Percentiles rank a stretch among this genome's conserved stretches.
phyloP scores from a whole-genome alignment of 1,284 basidiomycete species.

The Trametes versicolor region DNA sequence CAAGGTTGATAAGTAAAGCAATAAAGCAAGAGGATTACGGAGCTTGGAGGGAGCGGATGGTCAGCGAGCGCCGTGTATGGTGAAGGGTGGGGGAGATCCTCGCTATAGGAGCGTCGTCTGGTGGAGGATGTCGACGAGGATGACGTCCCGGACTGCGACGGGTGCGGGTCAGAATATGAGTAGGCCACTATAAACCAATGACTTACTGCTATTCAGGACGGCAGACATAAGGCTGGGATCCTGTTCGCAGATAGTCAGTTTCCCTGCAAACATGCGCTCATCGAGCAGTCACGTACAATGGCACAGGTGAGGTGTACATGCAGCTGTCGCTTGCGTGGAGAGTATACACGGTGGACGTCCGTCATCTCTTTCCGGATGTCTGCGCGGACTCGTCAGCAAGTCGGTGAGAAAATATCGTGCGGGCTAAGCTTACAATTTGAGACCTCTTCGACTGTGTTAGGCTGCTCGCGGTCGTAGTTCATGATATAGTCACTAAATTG shows the following conservation, averaged over 20 bases:
- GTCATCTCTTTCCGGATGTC: slow-evolving; percentile 62
- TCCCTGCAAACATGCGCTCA: background rate
- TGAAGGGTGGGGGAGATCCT: background rate
- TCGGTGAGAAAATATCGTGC: background rate
- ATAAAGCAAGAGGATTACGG: slow-evolving; percentile 23
- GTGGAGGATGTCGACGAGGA: slow-evolving; percentile 38
- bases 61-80: background rate
- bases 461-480: slow-evolving; percentile 54
- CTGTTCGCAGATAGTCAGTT: slow-evolving; percentile 13
- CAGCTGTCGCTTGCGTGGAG: slow-evolving; percentile 56
- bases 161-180: background rate
- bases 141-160: slow-evolving; percentile 53
- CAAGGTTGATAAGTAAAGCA: slow-evolving; percentile 27
- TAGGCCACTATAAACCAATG: background rate
- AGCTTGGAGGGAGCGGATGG: slow-evolving; percentile 1
- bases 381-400: slow-evolving; percentile 32
- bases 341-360: slow-evolving; percentile 58
- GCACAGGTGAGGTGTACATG: slow-evolving; percentile 65
- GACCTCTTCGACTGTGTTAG: slow-evolving; percentile 62
- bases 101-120: slow-evolving; percentile 36
- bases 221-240: slow-evolving; percentile 58
- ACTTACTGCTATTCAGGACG: slow-evolving; percentile 57
- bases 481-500: slow-evolving; percentile 63
- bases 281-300: slow-evolving; percentile 45
- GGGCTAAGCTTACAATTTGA: slow-evolving; percentile 57